Percentiles rank a stretch among this genome's conserved stretches.
Conservation (phyloP, 164 flowering plant species). For the Akebia trifoliata region DNA sequence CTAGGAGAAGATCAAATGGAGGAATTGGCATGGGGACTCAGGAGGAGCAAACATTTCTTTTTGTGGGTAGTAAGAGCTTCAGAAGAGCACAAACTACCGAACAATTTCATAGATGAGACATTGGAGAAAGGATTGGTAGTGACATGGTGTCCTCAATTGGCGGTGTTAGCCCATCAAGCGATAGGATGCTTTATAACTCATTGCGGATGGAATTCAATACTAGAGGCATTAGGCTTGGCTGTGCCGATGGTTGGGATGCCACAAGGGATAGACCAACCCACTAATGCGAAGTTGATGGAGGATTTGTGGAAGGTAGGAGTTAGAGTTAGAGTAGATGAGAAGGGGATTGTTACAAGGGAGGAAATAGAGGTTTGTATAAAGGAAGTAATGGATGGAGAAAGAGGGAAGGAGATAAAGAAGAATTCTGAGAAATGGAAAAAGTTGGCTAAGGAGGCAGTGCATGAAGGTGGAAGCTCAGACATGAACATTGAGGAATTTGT, state of each 20-base stretch:
- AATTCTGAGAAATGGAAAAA: constrained; percentile 4
- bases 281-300: constrained; percentile 4
- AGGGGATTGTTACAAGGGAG: constrained; percentile 8
- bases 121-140: constrained; percentile 17
- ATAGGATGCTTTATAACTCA: constrained; percentile 25
- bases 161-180: constrained; percentile 15
- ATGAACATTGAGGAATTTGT: constrained; percentile 13
- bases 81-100: constrained; percentile 24
- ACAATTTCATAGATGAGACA: constrained; percentile 6
- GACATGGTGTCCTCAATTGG: constrained; percentile 23
- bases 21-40: constrained; percentile 27
- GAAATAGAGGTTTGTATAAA: constrained; percentile 5
- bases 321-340: constrained; percentile 1
- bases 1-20: constrained; percentile 20
- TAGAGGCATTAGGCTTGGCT: constrained; percentile 18
- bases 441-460: constrained; percentile 5
- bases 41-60: constrained; percentile 12
- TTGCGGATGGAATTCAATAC: constrained; percentile 22
- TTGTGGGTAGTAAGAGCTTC: constrained; percentile 32
- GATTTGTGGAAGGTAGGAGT: constrained; percentile 8
- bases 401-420: constrained; percentile 6
- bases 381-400: constrained; percentile 11
- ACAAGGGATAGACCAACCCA: constrained; percentile 10
- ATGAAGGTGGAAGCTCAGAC: constrained; percentile 13
- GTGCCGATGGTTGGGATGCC: constrained; percentile 14